Evolutionary conservation across 1,284 basidiomycete genomes (phyloP).

Genomic region (Irpex sp.): DNA sequence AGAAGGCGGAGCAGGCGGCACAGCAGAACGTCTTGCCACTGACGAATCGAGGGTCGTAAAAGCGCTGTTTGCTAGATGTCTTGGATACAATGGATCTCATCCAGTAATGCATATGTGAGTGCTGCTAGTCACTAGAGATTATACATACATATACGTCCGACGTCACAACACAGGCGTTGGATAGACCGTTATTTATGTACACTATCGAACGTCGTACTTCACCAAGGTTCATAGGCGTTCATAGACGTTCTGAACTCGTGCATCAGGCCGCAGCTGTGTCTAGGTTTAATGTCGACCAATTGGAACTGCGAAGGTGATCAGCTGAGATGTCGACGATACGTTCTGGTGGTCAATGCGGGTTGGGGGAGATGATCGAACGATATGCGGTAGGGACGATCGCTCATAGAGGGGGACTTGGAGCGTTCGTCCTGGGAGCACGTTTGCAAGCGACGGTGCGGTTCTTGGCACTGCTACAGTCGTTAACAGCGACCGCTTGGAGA

Average conservation of each 20-base stretch:
- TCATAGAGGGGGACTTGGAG: background rate
- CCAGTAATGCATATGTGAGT: background rate
- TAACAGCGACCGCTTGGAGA: background rate
- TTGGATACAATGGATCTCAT: background rate
- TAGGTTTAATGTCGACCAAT: background rate
- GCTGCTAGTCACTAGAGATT: background rate
- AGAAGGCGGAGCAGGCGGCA: constrained; percentile 51
- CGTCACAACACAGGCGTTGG: background rate
- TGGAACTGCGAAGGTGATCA: background rate
- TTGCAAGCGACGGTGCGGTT: background rate
- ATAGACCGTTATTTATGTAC: background rate
- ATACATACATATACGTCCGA: background rate
- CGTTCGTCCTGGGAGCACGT: background rate
- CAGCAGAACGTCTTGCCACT: constrained; percentile 54
- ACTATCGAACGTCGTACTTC: background rate
- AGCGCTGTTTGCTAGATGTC: background rate
- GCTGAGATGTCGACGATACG: background rate
- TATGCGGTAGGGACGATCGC: background rate
- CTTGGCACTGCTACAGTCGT: background rate
- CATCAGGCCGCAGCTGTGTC: background rate
- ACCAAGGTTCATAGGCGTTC: background rate
- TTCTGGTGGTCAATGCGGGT: background rate
- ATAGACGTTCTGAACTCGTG: background rate
- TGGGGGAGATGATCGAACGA: background rate
- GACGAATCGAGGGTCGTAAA: constrained; percentile 46